These are phyloP conservation scores for Pseudocohnilembus persalinus DNA, from an alignment of 169 alveolate species.

Conservation along the genomic window DNA sequence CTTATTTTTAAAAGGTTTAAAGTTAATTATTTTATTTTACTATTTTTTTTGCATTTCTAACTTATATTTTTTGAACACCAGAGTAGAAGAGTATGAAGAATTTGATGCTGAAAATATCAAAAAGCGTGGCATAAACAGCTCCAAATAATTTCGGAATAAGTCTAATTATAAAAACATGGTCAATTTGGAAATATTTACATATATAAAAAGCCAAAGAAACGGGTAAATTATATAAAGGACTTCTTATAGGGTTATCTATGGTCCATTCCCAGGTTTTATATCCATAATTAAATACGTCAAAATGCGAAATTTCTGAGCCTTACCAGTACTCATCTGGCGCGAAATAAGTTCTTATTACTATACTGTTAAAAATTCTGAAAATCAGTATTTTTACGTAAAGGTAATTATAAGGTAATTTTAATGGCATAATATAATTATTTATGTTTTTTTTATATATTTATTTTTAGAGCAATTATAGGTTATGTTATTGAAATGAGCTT, in stretches of 20 bases:
- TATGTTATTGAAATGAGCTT: too few relatives aligned
- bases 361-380: not conserved
- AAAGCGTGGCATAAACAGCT: not conserved
- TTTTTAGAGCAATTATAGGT: too few relatives aligned
- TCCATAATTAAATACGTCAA: slow-evolving; percentile 36
- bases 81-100: too few relatives aligned
- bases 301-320: slow-evolving; percentile 32
- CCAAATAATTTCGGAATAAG: not conserved
- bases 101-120: not conserved
- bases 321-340: slow-evolving; percentile 17
- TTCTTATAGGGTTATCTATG: slow-evolving; percentile 16
- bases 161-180: not conserved
- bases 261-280: slow-evolving; percentile 38
- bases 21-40: too few relatives aligned
- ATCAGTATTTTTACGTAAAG: not conserved
- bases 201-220: not conserved
- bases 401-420: too few relatives aligned
- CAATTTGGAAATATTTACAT: not conserved
- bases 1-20: too few relatives aligned
- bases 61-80: too few relatives aligned
- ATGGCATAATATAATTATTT: too few relatives aligned
- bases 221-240: slow-evolving; percentile 2
- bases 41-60: too few relatives aligned
- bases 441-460: too few relatives aligned
- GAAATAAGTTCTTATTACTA: not conserved